Evolutionary conservation across 2,329 filamentous ascomycete genomes (phyloP), one percentile per base, ranked within the genome.

Genomic region (Nothopassalora personata): DNA sequence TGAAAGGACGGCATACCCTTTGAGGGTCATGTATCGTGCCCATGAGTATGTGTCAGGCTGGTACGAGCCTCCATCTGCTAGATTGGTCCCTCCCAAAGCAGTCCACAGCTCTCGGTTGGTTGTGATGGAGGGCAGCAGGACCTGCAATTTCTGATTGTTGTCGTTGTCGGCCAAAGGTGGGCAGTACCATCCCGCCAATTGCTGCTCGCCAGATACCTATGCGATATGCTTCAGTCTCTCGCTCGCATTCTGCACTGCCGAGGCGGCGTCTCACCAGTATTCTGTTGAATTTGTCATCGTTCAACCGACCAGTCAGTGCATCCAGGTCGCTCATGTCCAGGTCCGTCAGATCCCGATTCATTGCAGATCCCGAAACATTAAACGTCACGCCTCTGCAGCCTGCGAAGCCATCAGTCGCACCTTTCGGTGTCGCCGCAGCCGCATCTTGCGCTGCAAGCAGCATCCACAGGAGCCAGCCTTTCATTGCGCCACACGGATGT

Each of bases 71-170:
- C 43, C 15, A 4, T n/a, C 3, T 18, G 57, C 57, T 10, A 33
- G 1, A 19, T 36, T 53, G 7, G 58, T 61, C 7, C 60, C 62
- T 15, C 62, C 60, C 9, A 58, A 43, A 7, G 48, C 57, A 11
- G 62, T 62, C 57, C 60, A 62, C n/a, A 48, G 45, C 34, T 57
- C 57, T 6, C 62, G 53, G 43, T 60, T 62, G 0, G 55, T 54
- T 15, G 62, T 59, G 52, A 64, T 62, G 8, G 52, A 33, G 4
- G 47, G 52, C 13, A 60, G 33, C 4, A 62, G 36, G 7, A 64
- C 36, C 31, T 64, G 60, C 33, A 62, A 46, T 30, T 56, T 60
- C 11, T 52, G 55, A 30, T 45, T 46, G 13, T 52, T 54, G 5
- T 10, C 28, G 5, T 39, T 36, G n/a, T n/a, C 18, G 3, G 31